phyloP scores from a whole-genome alignment of 139 green algal species.

The Haematococcus sp. region DNA sequence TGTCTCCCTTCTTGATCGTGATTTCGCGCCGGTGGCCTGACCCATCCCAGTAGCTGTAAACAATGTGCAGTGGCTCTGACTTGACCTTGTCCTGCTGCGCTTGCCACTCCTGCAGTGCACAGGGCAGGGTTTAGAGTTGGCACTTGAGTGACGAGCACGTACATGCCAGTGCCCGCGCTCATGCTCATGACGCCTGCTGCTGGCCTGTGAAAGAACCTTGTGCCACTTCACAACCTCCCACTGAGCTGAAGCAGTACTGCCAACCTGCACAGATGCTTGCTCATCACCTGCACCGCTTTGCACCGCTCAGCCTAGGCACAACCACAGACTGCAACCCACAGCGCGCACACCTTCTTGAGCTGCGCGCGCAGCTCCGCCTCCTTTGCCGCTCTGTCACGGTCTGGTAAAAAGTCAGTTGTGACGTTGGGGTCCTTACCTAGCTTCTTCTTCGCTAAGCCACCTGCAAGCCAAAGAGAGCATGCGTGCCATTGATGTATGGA shows the following conservation, averaged over 20 bases:
- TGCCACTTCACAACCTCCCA: too few species aligned
- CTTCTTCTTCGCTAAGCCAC: slow-evolving; percentile 58
- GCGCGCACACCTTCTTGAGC: slow-evolving; percentile 55
- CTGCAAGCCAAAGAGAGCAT: too few species aligned
- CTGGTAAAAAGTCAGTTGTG: slow-evolving; percentile 87
- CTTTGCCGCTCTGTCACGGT: slow-evolving; percentile 77
- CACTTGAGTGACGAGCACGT: too few species aligned
- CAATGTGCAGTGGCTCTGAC: slow-evolving; percentile 84
- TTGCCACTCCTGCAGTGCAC: slow-evolving; percentile 46
- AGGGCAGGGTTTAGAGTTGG: slow-evolving; percentile 1
- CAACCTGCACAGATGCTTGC: too few species aligned
- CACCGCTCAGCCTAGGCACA: neutral
- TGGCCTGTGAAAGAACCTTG: too few species aligned
- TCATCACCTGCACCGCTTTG: too few species aligned
- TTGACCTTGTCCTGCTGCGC: slow-evolving; percentile 70
- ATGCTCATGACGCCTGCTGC: too few species aligned
- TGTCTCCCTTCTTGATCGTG: slow-evolving; percentile 49
- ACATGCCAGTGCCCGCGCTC: too few species aligned
- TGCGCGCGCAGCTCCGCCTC: slow-evolving; percentile 75
- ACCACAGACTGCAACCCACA: neutral
- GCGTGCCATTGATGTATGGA: neutral
- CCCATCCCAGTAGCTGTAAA: slow-evolving; percentile 97
- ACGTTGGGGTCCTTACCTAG: slow-evolving; percentile 87
- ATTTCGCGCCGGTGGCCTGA: slow-evolving; percentile 70
- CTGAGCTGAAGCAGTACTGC: too few species aligned